These are phyloP conservation scores for Purshia tridentata DNA, from an alignment of 306 rosid genomes.

Conservation along the genomic window DNA sequence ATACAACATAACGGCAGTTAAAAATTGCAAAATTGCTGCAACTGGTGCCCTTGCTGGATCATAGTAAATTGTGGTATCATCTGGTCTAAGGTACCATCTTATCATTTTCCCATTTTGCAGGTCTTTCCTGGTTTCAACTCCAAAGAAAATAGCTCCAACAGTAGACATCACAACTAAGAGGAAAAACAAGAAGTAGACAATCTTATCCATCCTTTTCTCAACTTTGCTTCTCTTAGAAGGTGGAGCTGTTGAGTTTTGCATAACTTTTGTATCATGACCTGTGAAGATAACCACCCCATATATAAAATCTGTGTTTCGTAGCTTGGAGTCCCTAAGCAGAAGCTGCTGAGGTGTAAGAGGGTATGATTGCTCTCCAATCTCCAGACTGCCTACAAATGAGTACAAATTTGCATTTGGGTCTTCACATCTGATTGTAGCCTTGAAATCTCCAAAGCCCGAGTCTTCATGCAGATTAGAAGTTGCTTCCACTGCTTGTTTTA, in stretches of 20 bases:
- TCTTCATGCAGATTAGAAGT: slow-evolving; percentile 77
- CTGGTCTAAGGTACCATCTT: slow-evolving; percentile 97
- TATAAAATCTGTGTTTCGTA: slow-evolving; percentile 88
- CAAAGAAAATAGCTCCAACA: slow-evolving; percentile 72
- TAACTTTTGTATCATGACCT: slow-evolving; percentile 92
- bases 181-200: slow-evolving; percentile 63
- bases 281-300: slow-evolving; percentile 93
- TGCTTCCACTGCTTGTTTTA: slow-evolving; percentile 71
- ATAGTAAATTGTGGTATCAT: slow-evolving; percentile 57
- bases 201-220: slow-evolving; percentile 86
- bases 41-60: slow-evolving; percentile 55
- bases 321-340: slow-evolving; percentile 93
- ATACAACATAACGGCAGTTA: slow-evolving; percentile 85
- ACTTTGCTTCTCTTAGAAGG: slow-evolving; percentile 97
- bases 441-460: slow-evolving; percentile 54
- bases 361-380: slow-evolving; percentile 54
- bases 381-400: slow-evolving; percentile 73
- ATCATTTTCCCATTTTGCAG: slow-evolving; percentile 55
- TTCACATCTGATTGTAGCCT: slow-evolving; percentile 77
- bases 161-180: slow-evolving; percentile 61
- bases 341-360: slow-evolving; percentile 96
- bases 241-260: slow-evolving; percentile 89
- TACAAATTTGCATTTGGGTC: slow-evolving; percentile 97
- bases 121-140: slow-evolving; percentile 60
- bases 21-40: slow-evolving; percentile 80